These are phyloP conservation scores for Annulohypoxylon truncatum DNA, from an alignment of 2,329 filamentous ascomycete genomes.

Conservation along the genomic window DNA sequence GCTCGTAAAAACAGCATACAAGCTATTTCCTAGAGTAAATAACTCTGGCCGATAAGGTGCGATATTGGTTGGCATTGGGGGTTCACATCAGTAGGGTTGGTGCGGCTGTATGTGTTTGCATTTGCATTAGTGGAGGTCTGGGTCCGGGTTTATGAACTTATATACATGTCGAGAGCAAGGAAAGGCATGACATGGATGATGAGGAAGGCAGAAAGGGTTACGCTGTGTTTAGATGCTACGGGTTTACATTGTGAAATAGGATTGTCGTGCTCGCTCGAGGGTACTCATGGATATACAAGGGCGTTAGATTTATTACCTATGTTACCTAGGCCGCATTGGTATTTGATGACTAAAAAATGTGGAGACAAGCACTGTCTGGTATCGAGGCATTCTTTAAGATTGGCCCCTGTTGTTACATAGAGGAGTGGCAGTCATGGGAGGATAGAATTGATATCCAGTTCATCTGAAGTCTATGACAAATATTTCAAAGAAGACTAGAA, in stretches of 20 bases:
- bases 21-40: no score
- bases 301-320: background rate
- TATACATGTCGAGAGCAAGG: conserved; percentile 2
- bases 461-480: background rate
- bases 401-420: background rate
- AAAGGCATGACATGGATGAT: conserved; percentile 1
- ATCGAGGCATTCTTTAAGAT: background rate
- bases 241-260: conserved; percentile 1
- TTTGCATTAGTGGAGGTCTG: conserved; percentile 24
- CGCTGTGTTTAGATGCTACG: background rate
- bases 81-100: conserved; percentile 8
- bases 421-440: background rate
- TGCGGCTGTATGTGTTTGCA: conserved; percentile 25
- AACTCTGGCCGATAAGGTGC: background rate
- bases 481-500: background rate
- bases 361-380: background rate
- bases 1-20: conserved; percentile 53
- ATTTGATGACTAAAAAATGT: background rate
- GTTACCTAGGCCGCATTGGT: background rate
- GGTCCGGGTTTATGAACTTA: background rate
- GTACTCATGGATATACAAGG: background rate
- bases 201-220: background rate
- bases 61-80: background rate
- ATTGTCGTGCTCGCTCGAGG: background rate
- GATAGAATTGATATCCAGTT: background rate